A percentile compares a stretch with the other conserved stretches of the same genome.
phyloP scores from a whole-genome alignment of 345 rosid genomes.

The Camelina sativa region DNA sequence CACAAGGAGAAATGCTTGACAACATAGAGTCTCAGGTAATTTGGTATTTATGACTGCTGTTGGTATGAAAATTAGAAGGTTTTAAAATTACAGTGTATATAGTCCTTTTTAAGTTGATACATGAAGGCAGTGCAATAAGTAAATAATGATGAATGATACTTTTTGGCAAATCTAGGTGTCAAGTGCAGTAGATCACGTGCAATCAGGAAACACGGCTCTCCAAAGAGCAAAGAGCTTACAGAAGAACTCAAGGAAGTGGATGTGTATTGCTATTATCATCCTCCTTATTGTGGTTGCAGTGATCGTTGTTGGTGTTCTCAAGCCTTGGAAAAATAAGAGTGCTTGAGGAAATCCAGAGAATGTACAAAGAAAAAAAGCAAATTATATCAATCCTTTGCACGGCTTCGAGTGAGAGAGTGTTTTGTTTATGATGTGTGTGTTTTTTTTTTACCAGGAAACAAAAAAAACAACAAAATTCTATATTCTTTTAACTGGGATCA shows the following conservation, averaged over 20 bases:
- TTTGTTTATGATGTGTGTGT: conserved; percentile 33
- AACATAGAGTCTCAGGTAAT: conserved; percentile 90
- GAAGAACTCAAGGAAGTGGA: conserved; percentile 88
- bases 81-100: too few relatives aligned
- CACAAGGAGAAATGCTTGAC: conserved; percentile 95
- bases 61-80: background rate
- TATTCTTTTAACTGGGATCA: conserved; percentile 42
- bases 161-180: conserved; percentile 59
- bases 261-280: conserved; percentile 85
- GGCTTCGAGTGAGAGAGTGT: conserved; percentile 29
- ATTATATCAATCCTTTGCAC: conserved; percentile 7
- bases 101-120: background rate
- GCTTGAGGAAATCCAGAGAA: conserved; percentile 43
- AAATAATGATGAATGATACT: background rate
- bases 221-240: conserved; percentile 81
- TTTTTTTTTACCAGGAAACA: conserved; percentile 15
- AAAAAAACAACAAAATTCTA: background rate
- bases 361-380: conserved; percentile 5
- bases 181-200: conserved; percentile 90
- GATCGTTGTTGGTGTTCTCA: conserved; percentile 70
- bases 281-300: conserved; percentile 77
- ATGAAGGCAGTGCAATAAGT: background rate
- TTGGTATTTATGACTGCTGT: background rate
- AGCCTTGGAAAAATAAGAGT: conserved; percentile 81
- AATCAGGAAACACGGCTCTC: conserved; percentile 83